Conservation (phyloP, 108 stramenopile genomes). For the Fistulifera solaris region DNA sequence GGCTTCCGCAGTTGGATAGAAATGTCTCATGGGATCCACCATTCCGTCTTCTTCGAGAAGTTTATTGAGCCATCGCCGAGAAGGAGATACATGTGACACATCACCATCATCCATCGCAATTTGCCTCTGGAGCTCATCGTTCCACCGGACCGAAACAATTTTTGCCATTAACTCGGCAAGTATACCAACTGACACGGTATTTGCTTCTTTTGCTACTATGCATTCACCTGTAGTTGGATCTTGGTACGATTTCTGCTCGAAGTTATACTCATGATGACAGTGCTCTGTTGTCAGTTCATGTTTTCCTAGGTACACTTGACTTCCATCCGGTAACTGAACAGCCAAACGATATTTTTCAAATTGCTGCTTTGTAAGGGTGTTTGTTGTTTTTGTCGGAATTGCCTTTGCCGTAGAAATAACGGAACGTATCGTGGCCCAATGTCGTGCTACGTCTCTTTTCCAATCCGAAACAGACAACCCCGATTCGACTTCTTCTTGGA, state of each 20-base stretch:
- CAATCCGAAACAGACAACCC: constrained; percentile 18
- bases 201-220: constrained; percentile 31
- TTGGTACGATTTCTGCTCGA: constrained; percentile 30
- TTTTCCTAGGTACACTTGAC: constrained; percentile 46
- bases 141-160: constrained; percentile 59
- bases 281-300: constrained; percentile 44
- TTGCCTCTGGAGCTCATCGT: constrained; percentile 21
- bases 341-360: constrained; percentile 64
- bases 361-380: constrained; percentile 55
- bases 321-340: constrained; percentile 33
- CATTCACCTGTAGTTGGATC: constrained; percentile 29
- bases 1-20: constrained; percentile 72
- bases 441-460: constrained; percentile 48
- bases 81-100: constrained; percentile 38
- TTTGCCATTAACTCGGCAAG: constrained; percentile 72
- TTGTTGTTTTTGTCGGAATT: constrained; percentile 52
- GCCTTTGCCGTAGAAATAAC: constrained; percentile 47
- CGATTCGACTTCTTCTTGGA: constrained; percentile 13
- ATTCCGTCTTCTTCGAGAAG: constrained; percentile 65
- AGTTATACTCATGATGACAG: constrained; percentile 42
- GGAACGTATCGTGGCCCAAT: constrained; percentile 48
- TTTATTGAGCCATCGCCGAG: constrained; percentile 52
- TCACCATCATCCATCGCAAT: constrained; percentile 46
- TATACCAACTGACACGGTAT: constrained; percentile 33
- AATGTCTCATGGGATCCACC: constrained; percentile 77